Evolutionary conservation across 139 green algal genomes (phyloP).

Genomic region (Chlamydomonas incerta): DNA sequence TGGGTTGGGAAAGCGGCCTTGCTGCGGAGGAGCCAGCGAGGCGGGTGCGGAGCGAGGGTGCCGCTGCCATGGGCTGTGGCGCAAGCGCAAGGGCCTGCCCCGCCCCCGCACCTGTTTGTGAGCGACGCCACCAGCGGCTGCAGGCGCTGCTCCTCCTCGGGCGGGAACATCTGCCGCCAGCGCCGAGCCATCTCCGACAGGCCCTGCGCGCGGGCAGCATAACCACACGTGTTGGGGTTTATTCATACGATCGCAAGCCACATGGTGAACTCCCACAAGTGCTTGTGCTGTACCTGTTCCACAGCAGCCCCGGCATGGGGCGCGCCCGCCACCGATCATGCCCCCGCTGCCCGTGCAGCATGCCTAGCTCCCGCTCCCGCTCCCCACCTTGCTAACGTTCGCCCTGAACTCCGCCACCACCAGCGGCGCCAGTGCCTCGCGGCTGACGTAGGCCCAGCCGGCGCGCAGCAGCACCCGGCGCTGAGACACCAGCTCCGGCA

Average conservation of each 20-base stretch:
- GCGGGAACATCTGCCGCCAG: conserved; percentile 72
- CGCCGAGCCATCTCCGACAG: conserved; percentile 66
- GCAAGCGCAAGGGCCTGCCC: no score
- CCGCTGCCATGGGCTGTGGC: no score
- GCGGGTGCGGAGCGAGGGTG: no score
- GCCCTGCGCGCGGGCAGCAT: conserved; percentile 43
- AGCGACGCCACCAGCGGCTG: conserved; percentile 81
- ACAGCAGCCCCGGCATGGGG: no score
- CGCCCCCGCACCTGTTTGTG: conserved; percentile 26
- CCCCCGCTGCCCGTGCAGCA: no score
- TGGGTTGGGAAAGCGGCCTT: no score
- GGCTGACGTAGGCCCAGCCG: conserved; percentile 85
- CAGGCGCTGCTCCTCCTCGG: conserved; percentile 80
- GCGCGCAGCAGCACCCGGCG: conserved; percentile 77
- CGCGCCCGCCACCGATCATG: no score
- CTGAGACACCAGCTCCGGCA: conserved; percentile 88
- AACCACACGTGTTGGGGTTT: background rate
- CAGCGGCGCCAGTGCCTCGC: conserved; percentile 77
- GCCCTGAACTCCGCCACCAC: conserved; percentile 81
- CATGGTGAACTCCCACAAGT: no score
- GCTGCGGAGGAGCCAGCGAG: no score
- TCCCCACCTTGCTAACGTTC: conserved; percentile 62
- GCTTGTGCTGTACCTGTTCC: no score
- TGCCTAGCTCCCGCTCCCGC: no score
- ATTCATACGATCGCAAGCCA: no score